phyloP scores from a whole-genome alignment of 345 rosid species.

The Moricandia arvensis region DNA sequence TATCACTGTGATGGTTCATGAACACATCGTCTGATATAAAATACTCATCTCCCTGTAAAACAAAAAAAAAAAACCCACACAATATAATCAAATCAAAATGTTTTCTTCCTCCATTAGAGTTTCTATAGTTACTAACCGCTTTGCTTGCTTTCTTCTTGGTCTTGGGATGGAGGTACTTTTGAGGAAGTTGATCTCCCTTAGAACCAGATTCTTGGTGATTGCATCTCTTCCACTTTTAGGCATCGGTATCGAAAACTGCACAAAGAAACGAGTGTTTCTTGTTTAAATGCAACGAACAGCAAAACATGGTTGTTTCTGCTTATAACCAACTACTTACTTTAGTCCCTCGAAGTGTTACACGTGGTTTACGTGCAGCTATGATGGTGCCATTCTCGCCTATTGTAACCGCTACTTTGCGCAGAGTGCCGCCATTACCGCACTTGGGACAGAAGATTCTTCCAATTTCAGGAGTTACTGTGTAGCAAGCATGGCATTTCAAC shows the following conservation, averaged over 20 bases:
- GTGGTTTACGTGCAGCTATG: constrained; percentile 65
- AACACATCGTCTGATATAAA: constrained; percentile 54
- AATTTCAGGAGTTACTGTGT: constrained; percentile 75
- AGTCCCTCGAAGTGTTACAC: constrained; percentile 73
- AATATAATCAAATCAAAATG: not conserved
- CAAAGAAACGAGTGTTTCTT: not conserved
- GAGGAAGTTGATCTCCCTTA: constrained; percentile 99
- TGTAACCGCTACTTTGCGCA: constrained; percentile 79
- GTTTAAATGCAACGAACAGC: not conserved
- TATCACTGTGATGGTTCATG: constrained; percentile 55
- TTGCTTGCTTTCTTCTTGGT: constrained; percentile 73
- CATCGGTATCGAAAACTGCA: constrained; percentile 80
- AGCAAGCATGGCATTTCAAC: constrained; percentile 96
- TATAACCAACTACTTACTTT: constrained; percentile 50
- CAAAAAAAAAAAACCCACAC: not conserved
- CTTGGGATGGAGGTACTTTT: constrained; percentile 73
- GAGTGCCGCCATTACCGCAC: constrained; percentile 96
- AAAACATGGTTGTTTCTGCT: not conserved
- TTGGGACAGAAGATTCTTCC: constrained; percentile 88
- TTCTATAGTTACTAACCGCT: constrained; percentile 45
- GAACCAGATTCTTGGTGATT: constrained; percentile 66
- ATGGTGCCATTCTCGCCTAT: constrained; percentile 75
- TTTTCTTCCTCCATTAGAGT: not conserved
- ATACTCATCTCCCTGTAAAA: constrained; percentile 63
- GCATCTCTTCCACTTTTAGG: constrained; percentile 97